These are phyloP conservation scores for Arachis monticola DNA, from an alignment of 331 rosid species.

Conservation along the genomic window DNA sequence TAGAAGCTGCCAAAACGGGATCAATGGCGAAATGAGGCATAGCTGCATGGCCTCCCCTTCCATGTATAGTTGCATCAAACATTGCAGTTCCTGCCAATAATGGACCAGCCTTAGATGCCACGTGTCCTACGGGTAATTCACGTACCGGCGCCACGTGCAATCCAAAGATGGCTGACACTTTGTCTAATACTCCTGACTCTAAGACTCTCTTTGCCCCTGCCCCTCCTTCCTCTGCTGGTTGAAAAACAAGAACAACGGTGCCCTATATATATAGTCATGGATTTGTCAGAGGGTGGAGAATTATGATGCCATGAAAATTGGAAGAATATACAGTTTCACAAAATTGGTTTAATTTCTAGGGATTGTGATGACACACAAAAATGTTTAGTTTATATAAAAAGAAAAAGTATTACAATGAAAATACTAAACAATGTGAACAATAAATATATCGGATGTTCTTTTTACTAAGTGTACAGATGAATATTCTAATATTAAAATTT, in stretches of 20 bases:
- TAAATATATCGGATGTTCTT: too few relatives aligned
- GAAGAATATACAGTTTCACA: too few relatives aligned
- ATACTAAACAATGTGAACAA: too few relatives aligned
- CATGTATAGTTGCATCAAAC: conserved; percentile 73
- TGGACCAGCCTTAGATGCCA: conserved; percentile 62
- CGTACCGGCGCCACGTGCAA: conserved; percentile 49
- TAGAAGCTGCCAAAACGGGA: conserved; percentile 76
- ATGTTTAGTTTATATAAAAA: too few relatives aligned
- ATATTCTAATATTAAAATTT: too few relatives aligned
- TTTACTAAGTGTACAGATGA: too few relatives aligned
- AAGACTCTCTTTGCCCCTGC: conserved; percentile 67
- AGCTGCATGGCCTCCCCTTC: conserved; percentile 89
- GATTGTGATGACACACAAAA: too few relatives aligned
- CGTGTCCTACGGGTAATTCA: conserved; percentile 57
- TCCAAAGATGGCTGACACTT: conserved; percentile 74
- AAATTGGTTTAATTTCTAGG: too few relatives aligned
- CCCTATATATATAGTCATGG: conserved; percentile 49
- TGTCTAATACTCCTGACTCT: conserved; percentile 59
- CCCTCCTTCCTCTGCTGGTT: conserved; percentile 90
- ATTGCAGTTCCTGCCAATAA: conserved; percentile 61
- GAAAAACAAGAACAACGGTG: conserved; percentile 78
- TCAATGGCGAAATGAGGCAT: conserved; percentile 73
- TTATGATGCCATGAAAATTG: too few relatives aligned
- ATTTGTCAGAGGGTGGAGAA: too few relatives aligned
- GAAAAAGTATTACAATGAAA: too few relatives aligned